Evolutionary conservation across 306 rosid species (phyloP).

Genomic region (Cucumis hystrix): DNA sequence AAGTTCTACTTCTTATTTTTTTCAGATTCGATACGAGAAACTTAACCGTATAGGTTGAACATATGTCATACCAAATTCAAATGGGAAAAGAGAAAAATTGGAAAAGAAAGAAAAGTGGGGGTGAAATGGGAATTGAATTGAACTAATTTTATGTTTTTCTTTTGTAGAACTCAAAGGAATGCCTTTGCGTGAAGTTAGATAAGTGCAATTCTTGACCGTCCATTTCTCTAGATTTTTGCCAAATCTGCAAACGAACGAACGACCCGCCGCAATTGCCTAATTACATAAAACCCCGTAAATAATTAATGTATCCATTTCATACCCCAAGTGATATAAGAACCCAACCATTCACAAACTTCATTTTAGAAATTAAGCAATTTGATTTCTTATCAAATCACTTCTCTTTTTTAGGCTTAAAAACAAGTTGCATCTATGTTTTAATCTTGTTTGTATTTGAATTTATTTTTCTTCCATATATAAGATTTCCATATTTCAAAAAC

Average conservation of each 20-base stretch:
- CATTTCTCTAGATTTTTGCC: not conserved
- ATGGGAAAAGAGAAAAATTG: not conserved
- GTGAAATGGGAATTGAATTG: not conserved
- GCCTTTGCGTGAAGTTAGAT: not conserved
- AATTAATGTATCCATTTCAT: not conserved
- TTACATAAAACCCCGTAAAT: not conserved
- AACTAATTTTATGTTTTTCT: not conserved
- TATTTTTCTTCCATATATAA: too few species aligned
- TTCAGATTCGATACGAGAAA: too few species aligned
- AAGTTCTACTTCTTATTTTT: too few species aligned
- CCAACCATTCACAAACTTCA: not conserved
- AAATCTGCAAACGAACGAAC: not conserved
- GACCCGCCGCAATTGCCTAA: not conserved
- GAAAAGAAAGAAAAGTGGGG: not conserved
- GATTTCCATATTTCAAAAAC: too few species aligned
- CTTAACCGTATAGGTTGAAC: too few species aligned
- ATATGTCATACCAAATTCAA: not conserved
- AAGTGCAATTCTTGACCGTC: not conserved
- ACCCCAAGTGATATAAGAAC: not conserved
- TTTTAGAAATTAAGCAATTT: too few species aligned
- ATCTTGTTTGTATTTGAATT: too few species aligned
- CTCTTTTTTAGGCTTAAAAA: too few species aligned
- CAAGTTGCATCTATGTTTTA: too few species aligned
- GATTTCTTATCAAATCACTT: too few species aligned
- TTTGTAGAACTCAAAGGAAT: not conserved